Base-by-base conservation (phyloP, 495 filamentous ascomycete genomes). In the Neurospora sp. region DNA sequence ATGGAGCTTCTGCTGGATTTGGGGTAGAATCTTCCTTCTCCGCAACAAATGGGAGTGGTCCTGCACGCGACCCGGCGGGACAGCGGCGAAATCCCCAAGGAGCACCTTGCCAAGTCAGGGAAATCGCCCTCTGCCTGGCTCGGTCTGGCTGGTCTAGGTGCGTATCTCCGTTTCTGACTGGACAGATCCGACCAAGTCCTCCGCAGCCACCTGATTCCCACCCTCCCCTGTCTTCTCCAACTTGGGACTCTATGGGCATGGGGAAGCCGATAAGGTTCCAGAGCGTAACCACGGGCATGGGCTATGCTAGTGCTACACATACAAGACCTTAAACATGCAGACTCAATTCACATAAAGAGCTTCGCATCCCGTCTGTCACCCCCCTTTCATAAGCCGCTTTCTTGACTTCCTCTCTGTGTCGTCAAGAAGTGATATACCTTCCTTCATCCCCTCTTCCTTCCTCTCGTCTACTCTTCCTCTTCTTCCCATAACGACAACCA, bases 61-160 rank as follows among this genome's bases (percentile, higher is more conserved):
- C 24, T 77, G 78, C 78, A 76, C 72, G 76, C 76, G 74, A 79
- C 75, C 78, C 21, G 79, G 78, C 78, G 78, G 71, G 71, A 78
- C 73, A 77, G 74, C 77, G 79, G 79, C 79, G 75, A 81, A 81
- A 81, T 81, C 78, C 78, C 77, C 77, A 75, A 76, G 76, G 74
- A 72, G 31, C 69, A 69, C 66, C 75, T 74, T 77, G 75, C 79
- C 78, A 79, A 78, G 78, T 76, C 74, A 78, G 78, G 74, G 70
- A 72, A 77, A 76, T 79, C 69, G 78, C 71, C 70, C 36, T 43
- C 73, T 71, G 78, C 74, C 74, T 73, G 74, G 72, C 74, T 76
- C 69, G 7, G 54, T 66, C 54, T 66, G 54, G 28, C 28, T 66
- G 54, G 54, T 66, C 54, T 66, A 19, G 54, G 54, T 66, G 54